phyloP scores from a whole-genome alignment of 768 basidiomycete species.

The Tylopilus felleus region DNA sequence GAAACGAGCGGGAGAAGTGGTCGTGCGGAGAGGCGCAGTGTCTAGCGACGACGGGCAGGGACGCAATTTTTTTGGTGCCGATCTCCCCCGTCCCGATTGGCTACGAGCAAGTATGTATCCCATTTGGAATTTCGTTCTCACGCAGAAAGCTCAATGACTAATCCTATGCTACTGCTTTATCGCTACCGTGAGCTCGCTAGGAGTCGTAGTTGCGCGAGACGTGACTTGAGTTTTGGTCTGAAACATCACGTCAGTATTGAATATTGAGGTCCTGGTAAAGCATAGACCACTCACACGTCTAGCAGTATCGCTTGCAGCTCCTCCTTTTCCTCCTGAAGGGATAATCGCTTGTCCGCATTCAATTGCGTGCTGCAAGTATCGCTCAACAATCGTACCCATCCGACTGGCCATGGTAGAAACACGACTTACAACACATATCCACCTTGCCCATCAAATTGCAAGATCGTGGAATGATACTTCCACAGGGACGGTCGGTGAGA shows the following conservation, averaged over 20 bases:
- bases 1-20: constrained; percentile 20
- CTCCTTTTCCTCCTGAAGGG: constrained; percentile 94
- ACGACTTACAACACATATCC: constrained; percentile 87
- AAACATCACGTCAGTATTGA: constrained; percentile 2
- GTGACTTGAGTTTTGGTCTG: constrained; percentile 78
- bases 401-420: not conserved
- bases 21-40: constrained; percentile 20
- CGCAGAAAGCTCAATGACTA: not conserved
- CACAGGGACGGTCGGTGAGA: constrained; percentile 93
- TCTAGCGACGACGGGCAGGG: constrained; percentile 9
- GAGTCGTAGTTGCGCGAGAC: constrained; percentile 65
- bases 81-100: constrained; percentile 30
- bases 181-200: constrained; percentile 28
- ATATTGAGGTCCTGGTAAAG: not conserved
- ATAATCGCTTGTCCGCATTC: constrained; percentile 85
- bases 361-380: constrained; percentile 64
- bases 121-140: constrained; percentile 5
- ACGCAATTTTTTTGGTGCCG: constrained; percentile 15
- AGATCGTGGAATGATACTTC: constrained; percentile 85
- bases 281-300: constrained; percentile 64
- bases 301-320: constrained; percentile 77
- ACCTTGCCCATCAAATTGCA: constrained; percentile 93
- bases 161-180: not conserved
- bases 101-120: constrained; percentile 11
- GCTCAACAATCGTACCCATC: not conserved